phyloP scores from a whole-genome alignment of 179 eudicot genomes.

The Monotropa hypopitys region DNA sequence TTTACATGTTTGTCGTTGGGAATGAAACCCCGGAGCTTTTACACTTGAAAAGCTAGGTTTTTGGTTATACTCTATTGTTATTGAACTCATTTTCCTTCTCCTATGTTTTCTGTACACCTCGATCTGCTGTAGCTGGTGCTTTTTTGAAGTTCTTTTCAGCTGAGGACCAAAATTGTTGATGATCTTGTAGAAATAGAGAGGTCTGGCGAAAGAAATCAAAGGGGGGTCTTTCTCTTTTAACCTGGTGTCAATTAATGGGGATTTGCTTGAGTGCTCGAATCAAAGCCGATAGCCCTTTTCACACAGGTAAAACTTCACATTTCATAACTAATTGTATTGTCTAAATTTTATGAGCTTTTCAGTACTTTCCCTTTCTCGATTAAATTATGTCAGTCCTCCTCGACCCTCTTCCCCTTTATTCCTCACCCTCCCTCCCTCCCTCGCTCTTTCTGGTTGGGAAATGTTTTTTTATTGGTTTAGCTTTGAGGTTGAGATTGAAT shows the following conservation, averaged over 20 bases:
- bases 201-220: slow-evolving; percentile 6
- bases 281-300: slow-evolving; percentile 64
- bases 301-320: slow-evolving; percentile 37
- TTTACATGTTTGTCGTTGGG: not conserved
- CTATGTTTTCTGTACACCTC: not conserved
- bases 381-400: no score
- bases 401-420: no score
- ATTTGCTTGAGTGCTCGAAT: slow-evolving; percentile 72
- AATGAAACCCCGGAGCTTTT: not conserved
- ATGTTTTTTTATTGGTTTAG: no score
- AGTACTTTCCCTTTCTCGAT: no score
- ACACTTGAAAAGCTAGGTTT: not conserved
- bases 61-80: not conserved
- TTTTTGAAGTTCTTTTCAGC: not conserved
- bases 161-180: not conserved
- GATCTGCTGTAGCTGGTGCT: not conserved
- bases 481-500: not conserved
- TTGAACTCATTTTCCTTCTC: not conserved
- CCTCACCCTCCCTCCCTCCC: no score
- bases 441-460: no score
- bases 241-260: slow-evolving; percentile 36
- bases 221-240: not conserved
- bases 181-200: slow-evolving; percentile 1
- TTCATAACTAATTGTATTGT: not conserved
- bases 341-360: not conserved